phyloP scores from a whole-genome alignment of 148 eudicot species.

The Rhododendron griersonianum region DNA sequence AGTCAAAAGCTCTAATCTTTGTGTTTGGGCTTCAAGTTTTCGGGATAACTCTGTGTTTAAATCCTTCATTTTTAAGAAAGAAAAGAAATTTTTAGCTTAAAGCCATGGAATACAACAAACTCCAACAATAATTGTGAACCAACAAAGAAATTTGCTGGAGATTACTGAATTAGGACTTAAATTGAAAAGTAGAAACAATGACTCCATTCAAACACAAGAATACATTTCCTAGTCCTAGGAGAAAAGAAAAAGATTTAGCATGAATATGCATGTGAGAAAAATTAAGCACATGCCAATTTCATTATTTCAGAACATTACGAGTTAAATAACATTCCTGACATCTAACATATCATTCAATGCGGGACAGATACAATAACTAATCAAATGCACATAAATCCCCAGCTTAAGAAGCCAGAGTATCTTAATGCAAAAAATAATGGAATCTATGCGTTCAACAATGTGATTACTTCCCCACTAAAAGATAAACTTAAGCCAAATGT shows the following conservation, averaged over 20 bases:
- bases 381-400: background rate
- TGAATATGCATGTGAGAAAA: background rate
- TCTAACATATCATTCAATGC: background rate
- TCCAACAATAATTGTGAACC: background rate
- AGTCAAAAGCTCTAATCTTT: slow-evolving; percentile 85
- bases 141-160: background rate
- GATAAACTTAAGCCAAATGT: background rate
- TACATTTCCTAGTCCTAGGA: background rate
- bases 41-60: slow-evolving; percentile 75
- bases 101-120: background rate
- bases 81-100: background rate
- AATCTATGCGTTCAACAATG: background rate
- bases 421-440: background rate
- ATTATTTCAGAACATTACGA: background rate
- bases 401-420: background rate
- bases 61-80: slow-evolving; percentile 43
- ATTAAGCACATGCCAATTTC: background rate
- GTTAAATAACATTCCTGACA: background rate
- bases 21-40: slow-evolving; percentile 94
- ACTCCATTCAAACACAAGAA: background rate
- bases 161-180: background rate
- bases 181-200: background rate
- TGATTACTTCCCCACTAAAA: background rate
- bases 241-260: background rate
- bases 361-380: background rate